These are phyloP conservation scores for Xylaria castorea DNA, from an alignment of 495 filamentous ascomycete species.

Conservation along the genomic window DNA sequence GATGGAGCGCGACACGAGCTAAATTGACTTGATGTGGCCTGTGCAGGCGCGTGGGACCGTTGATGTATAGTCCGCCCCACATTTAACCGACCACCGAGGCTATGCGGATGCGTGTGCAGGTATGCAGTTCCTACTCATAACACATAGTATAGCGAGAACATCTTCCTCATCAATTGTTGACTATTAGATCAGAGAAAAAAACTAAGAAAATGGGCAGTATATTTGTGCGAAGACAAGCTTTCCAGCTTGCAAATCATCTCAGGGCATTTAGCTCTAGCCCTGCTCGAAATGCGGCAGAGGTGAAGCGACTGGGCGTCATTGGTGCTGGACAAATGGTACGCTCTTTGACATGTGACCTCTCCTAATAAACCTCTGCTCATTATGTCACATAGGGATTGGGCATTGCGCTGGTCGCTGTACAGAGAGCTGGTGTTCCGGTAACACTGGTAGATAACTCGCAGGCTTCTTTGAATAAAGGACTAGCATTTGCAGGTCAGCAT, in stretches of 20 bases:
- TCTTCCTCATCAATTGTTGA: constrained; percentile 4
- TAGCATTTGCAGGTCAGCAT: constrained; percentile 80
- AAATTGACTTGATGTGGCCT: constrained; percentile 21
- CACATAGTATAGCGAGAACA: neutral
- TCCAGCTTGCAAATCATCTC: constrained; percentile 45
- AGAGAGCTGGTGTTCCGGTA: constrained; percentile 83
- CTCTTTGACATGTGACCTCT: constrained; percentile 32
- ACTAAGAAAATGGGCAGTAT: constrained; percentile 42
- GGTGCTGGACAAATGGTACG: constrained; percentile 96
- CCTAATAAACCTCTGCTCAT: constrained; percentile 26
- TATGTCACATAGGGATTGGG: constrained; percentile 76
- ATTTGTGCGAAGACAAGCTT: constrained; percentile 41
- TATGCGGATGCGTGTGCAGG: constrained; percentile 35
- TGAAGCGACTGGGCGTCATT: constrained; percentile 89
- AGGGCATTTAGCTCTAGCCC: constrained; percentile 62
- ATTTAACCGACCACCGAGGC: constrained; percentile 52
- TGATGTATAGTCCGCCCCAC: constrained; percentile 23
- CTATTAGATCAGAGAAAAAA: neutral
- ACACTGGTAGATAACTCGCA: constrained; percentile 85
- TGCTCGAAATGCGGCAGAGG: constrained; percentile 66
- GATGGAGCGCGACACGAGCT: constrained; percentile 20
- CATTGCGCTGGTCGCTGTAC: constrained; percentile 93
- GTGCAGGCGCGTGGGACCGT: neutral
- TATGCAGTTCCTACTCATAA: constrained; percentile 19
- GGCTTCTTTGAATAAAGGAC: constrained; percentile 86